Conservation (phyloP, 352 stramenopile species). For the Pythium insidiosum region DNA sequence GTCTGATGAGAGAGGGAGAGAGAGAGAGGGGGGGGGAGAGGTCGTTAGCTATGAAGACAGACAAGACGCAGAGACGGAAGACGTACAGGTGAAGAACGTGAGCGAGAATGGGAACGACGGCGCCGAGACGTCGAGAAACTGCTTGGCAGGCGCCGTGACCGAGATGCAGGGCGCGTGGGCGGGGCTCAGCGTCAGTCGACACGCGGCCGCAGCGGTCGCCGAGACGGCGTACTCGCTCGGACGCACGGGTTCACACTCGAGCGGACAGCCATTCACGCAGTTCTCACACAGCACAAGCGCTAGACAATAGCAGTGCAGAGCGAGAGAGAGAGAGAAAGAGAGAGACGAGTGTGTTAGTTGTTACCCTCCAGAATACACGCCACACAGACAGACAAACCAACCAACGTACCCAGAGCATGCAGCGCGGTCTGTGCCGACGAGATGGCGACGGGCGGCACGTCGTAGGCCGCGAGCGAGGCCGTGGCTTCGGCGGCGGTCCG, state of each 20-base stretch:
- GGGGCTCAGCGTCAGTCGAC: slow-evolving; percentile 57
- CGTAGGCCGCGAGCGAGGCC: slow-evolving; percentile 28
- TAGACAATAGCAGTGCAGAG: slow-evolving; percentile 12
- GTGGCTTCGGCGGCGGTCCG: slow-evolving; percentile 30
- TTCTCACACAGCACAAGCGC: slow-evolving; percentile 59
- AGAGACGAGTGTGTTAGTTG: neutral
- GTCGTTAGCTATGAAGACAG: neutral
- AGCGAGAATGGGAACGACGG: slow-evolving; percentile 42
- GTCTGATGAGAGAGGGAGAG: slow-evolving; percentile 22
- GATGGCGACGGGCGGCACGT: slow-evolving; percentile 28
- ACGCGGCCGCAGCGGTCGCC: too few species aligned
- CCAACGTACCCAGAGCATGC: slow-evolving; percentile 14
- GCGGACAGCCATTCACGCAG: slow-evolving; percentile 55
- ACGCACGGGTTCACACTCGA: slow-evolving; percentile 33
- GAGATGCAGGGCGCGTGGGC: slow-evolving; percentile 77
- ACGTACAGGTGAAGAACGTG: slow-evolving; percentile 66
- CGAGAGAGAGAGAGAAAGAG: too few species aligned
- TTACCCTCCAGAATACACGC: neutral
- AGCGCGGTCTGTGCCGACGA: slow-evolving; percentile 33
- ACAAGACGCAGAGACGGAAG: neutral
- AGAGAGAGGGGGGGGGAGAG: slow-evolving; percentile 1
- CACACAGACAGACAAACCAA: slow-evolving; percentile 23
- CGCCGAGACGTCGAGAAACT: slow-evolving; percentile 39
- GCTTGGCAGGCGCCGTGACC: slow-evolving; percentile 38
- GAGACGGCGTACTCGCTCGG: slow-evolving; percentile 30